Evolutionary conservation across 108 stramenopile species (phyloP).

Genomic region (Fragilariopsis cylindrus): DNA sequence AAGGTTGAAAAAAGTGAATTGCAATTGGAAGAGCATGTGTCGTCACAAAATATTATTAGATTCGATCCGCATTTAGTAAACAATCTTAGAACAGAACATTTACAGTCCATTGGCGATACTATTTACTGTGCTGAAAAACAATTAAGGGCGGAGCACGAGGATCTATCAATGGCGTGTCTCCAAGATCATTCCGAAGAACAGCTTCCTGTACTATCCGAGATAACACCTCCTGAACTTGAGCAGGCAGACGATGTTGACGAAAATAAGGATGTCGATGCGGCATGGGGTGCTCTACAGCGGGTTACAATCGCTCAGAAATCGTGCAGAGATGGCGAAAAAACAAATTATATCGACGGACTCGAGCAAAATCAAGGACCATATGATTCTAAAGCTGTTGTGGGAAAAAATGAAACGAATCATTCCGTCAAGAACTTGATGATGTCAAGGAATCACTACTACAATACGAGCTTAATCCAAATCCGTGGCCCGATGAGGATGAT

Average conservation of each 20-base stretch:
- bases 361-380: background rate
- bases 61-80: constrained; percentile 21
- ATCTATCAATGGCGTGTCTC: no score
- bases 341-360: background rate
- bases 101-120: background rate
- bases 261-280: background rate
- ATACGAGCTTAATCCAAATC: background rate
- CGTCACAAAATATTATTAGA: background rate
- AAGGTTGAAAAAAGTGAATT: no score
- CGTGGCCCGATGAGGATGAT: background rate
- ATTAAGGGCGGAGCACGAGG: no score
- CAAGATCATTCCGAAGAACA: no score
- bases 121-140: no score
- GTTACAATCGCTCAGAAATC: background rate
- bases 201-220: no score
- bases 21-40: no score
- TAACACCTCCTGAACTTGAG: background rate
- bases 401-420: constrained; percentile 6
- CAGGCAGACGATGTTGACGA: background rate
- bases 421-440: constrained; percentile 13
- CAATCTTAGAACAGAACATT: constrained; percentile 8
- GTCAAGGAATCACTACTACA: background rate
- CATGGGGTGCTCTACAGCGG: background rate
- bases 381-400: background rate
- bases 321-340: background rate